Evolutionary conservation across 805 yeast genomes (phyloP), one percentile per base, ranked within the genome.

Genomic region (Metschnikowia matae): DNA sequence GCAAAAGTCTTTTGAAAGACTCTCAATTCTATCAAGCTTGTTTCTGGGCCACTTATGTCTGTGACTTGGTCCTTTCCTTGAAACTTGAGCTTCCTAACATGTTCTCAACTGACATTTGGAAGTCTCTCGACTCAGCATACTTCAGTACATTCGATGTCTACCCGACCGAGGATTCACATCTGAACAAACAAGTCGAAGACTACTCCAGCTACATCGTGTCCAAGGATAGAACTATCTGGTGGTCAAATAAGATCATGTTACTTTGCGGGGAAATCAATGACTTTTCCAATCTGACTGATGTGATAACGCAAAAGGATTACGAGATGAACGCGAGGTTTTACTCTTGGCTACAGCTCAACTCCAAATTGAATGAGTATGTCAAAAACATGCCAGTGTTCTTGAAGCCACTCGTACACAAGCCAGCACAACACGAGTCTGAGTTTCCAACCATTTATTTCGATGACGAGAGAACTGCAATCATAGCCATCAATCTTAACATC

Each of bases 391-490:
- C 75, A 1, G 26, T 51, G 8, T 52, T 52, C 18, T 49, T 73
- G 29, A 63, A 67, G 50, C 75, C 76, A 0, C 57, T 66, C 21
- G 60, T 71, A 6, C 64, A 64, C 53, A 61, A 62, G 48, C 69
- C 68, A 3, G 50, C 60, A 18, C 54, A 61, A 7, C 53, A 49
- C 6, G 55, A 54, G 11, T 54, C 61, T 17, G 48, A 55, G 3
- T 68, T 68, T 40, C 77, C 77, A 1, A 54, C 62, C 2, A 62
- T 71, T 5, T 71, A 57, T 52, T 72, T 62, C 54, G 61, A 64
- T 31, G 74, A 71, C 50, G 75, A 72, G 42, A 53, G 62, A 18
- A 56, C 71, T 3, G 76, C 75, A 1, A 58, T 69, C 15, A 57
- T 62, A 1, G 62, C 63, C 7, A 55, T 72, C 40, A 66, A 68